Base-by-base conservation (phyloP, 78 protist genomes). In the Fonticula alba region DNA sequence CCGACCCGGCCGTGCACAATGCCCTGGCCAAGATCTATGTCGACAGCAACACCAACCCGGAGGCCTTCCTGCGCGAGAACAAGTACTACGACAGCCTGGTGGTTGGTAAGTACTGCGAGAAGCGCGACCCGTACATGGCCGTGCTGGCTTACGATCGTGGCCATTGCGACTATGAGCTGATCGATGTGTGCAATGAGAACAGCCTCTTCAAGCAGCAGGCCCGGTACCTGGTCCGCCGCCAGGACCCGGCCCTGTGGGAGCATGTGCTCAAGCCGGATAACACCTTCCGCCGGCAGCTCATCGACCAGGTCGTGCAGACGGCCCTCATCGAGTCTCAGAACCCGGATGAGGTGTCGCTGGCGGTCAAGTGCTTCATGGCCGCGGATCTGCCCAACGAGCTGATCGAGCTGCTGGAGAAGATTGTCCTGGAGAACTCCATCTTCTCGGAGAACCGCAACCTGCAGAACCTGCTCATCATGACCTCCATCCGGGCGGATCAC, bases 11-110 rank as follows among this genome's bases (percentile, higher is more conserved):
- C 27, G 68, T 82, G 20, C 95, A 94, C 91, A 91, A 95, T 50
- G 99, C 98, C 4, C 79, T 97, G 36, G 98, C 97, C 71, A 95
- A 89, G 89, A 82, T 94, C 62, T 88, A 91, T 93, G 77, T 95
- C 32, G 98, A 95, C 68, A 50, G 73, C 57, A 78, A 80, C 80
- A 64, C 71, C 64, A 71, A 73, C 62, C 81, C 97, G 62, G 95
- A 92, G 69, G 58, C 87, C 46, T 91, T 94, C 87, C 84, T 97
- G 52, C 22, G 51, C n/a, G 49, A 52, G 66, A 95, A 97, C 79
- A 2, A 29, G 52, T 75, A 56, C 80, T 84, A 81, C 73, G 84
- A 82, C 62, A 61, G 73, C 37, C 50, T 50, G 35, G 86, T 77
- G 0, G 89, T 90, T 51, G 94, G 94, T 29, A 71, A 59, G 46